Base-by-base conservation (phyloP, 495 filamentous ascomycete genomes). In the Parathielavia hyrcaniae region DNA sequence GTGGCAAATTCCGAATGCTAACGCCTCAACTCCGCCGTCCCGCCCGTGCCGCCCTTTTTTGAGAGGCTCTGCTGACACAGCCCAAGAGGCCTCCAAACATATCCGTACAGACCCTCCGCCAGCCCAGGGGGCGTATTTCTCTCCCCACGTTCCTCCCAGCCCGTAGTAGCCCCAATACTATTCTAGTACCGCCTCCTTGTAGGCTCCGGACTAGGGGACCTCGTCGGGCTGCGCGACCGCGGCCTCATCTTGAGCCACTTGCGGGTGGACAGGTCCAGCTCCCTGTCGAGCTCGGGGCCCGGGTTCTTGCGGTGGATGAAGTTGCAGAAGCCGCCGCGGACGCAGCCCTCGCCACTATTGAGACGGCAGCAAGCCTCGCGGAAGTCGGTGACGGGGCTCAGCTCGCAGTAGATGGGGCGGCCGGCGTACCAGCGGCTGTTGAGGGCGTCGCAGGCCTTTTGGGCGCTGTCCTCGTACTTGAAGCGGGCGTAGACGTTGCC, bases 401-500 rank as follows among this genome's bases (percentile, higher is more conserved):
- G 75, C 70, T 98, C 93, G 83, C 92, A 97, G 77, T 98, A 98
- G 70, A 98, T 95, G 46, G 93, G 93, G 54, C 93, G 84, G 41
- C 89, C 93, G 59, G 93, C 93, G 75, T 98, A 97, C 93, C 93
- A 98, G 68, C 93, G 86, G 23, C 79, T 84, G 73, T 97, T 98
- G 55, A 97, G 83, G 30, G 84, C 85, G 74, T 98, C 95, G 81
- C 92, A 97, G 61, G 93, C 93, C 36, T 79, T 78, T 69, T 97
- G 91, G 12, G 93, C 93, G 55, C 85, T 85, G 77, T 98, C 93
- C 81, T 98, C 93, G 83, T 97, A 98, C 77, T 98, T 98, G 86
- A 98, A 98, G 59, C 93, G 90, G 26, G 93, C 93, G 80, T 98
- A 98, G 65, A 98, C 93, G 75, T 98, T 98, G 69, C 93, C 93